These are phyloP conservation scores for Trifolium dubium DNA, from an alignment of 306 rosid genomes.

Conservation along the genomic window DNA sequence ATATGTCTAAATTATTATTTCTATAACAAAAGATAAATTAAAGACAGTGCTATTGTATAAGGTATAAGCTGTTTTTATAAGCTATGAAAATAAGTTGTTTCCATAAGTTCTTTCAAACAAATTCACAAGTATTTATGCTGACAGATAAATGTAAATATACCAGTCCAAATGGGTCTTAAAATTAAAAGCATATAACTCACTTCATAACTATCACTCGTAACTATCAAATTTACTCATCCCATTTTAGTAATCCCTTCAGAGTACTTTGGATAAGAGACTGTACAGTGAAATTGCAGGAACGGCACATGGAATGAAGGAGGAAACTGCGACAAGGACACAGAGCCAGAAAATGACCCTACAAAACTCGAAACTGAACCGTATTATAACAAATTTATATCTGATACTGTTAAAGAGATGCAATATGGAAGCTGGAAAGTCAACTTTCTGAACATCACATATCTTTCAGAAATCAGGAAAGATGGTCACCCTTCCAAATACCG, in stretches of 20 bases:
- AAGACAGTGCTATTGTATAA: no score
- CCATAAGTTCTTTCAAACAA: not conserved
- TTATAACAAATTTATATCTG: constrained; percentile 61
- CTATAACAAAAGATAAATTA: not conserved
- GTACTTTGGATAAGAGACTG: constrained; percentile 27
- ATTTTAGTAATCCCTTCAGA: not conserved
- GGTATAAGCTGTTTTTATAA: no score
- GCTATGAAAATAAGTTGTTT: not conserved
- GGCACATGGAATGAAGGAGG: constrained; percentile 89
- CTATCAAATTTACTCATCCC: constrained; percentile 1
- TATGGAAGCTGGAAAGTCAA: constrained; percentile 59
- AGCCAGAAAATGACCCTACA: constrained; percentile 62
- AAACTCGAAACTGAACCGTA: constrained; percentile 64
- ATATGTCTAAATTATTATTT: no score
- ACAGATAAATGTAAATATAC: not conserved
- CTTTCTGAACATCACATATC: constrained; percentile 82
- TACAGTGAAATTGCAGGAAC: constrained; percentile 62
- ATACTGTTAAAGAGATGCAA: constrained; percentile 66
- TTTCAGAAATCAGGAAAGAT: constrained; percentile 79
- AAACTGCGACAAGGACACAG: constrained; percentile 53
- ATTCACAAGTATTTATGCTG: not conserved
- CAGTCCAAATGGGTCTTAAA: not conserved
- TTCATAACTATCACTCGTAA: constrained; percentile 24
- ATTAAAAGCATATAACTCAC: not conserved
- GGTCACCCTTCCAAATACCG: constrained; percentile 93